Conservation (phyloP, 2,329 filamentous ascomycete species). For the Calonectria pteridis region DNA sequence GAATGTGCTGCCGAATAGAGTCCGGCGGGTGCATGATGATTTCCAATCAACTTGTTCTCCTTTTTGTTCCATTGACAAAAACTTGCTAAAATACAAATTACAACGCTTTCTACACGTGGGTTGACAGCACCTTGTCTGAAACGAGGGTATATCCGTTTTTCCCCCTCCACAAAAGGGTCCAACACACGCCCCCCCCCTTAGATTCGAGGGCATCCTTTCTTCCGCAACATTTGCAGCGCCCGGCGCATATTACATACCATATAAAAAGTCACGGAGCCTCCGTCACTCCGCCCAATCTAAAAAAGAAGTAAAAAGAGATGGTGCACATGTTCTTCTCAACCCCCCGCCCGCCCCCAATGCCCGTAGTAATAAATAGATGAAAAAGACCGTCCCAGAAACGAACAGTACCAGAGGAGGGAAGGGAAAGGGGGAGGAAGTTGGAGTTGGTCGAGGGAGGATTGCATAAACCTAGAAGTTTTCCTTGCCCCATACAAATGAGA, state of each 20-base stretch:
- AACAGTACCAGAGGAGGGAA: not conserved
- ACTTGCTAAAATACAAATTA: conserved; percentile 19
- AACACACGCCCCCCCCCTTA: not conserved
- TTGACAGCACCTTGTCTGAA: conserved; percentile 6
- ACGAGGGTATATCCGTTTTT: conserved; percentile 16
- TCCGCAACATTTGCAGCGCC: not conserved
- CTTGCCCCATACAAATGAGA: conserved; percentile 77
- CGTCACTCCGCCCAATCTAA: conserved; percentile 1
- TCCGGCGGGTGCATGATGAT: not conserved
- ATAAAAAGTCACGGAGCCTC: conserved; percentile 6
- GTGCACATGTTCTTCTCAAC: not conserved
- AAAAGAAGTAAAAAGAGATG: not conserved
- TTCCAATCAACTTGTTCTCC: not conserved
- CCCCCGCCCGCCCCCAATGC: not conserved
- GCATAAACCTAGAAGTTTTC: conserved; percentile 69
- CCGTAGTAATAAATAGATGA: not conserved
- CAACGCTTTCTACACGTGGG: conserved; percentile 16
- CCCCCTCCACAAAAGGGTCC: not conserved
- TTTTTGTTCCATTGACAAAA: not conserved
- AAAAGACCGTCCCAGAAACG: not conserved
- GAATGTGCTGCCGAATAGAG: not conserved
- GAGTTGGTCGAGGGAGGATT: not conserved
- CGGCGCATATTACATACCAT: conserved; percentile 19
- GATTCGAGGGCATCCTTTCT: not conserved
- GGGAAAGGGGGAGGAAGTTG: not conserved